A percentile compares a stretch with the other conserved stretches of the same genome.
phyloP scores from a whole-genome alignment of 192 early-diverging fungal species.

The Backusella morwellensis region DNA sequence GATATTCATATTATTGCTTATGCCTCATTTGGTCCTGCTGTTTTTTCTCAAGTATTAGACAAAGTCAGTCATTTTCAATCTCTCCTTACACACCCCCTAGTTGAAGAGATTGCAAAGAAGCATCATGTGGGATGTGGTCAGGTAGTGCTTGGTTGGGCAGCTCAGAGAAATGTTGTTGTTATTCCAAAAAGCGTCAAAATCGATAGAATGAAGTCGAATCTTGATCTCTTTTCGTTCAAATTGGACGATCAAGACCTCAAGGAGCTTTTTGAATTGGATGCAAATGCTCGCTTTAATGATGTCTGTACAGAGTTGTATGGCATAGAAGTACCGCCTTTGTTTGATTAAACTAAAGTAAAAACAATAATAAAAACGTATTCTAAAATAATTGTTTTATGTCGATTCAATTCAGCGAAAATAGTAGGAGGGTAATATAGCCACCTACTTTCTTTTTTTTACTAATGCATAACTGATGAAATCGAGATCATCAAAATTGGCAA shows the following conservation, averaged over 20 bases:
- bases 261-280: constrained; percentile 42
- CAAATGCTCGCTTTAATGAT: constrained; percentile 43
- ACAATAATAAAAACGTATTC: neutral
- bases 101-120: constrained; percentile 21
- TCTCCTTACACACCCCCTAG: constrained; percentile 42
- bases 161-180: constrained; percentile 61
- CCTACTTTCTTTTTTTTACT: too few relatives aligned
- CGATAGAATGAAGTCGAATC: too few relatives aligned
- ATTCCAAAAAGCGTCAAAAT: neutral
- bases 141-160: constrained; percentile 56
- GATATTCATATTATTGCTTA: too few relatives aligned
- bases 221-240: too few relatives aligned
- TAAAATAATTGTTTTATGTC: too few relatives aligned
- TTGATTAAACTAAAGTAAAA: constrained; percentile 29
- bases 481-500: too few relatives aligned
- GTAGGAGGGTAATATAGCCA: too few relatives aligned
- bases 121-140: constrained; percentile 58
- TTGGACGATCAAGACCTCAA: constrained; percentile 45
- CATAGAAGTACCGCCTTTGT: constrained; percentile 36
- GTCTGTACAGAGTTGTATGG: constrained; percentile 32
- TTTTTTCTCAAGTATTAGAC: neutral
- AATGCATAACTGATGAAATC: too few relatives aligned
- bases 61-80: constrained; percentile 23
- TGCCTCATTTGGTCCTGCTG: neutral
- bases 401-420: too few relatives aligned